A percentile compares a stretch with the other conserved stretches of the same genome.
Evolutionary conservation across 179 eudicot species (phyloP).

Genomic region (Heliamphora pulchella): DNA sequence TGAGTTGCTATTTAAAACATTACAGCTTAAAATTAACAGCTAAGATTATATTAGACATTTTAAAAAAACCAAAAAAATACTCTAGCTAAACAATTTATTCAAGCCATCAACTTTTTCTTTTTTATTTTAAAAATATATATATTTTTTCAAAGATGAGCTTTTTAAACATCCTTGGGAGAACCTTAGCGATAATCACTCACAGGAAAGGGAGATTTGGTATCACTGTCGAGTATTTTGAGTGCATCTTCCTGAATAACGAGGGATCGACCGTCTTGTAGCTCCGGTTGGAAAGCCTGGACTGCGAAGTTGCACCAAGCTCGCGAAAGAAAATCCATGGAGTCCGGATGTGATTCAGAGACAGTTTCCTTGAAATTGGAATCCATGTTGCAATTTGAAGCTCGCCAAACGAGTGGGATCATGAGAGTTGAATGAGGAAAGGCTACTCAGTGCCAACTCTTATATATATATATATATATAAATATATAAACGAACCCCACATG

Average conservation of each 20-base stretch:
- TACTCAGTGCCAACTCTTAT: slow-evolving; percentile 6
- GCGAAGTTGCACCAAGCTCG: slow-evolving; percentile 89
- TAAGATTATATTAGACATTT: no score
- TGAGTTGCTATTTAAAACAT: no score
- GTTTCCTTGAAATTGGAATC: slow-evolving; percentile 41
- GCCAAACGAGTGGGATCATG: neutral
- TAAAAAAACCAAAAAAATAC: no score
- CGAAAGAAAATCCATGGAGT: slow-evolving; percentile 86
- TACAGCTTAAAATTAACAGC: no score
- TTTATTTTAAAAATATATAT: no score
- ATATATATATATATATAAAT: slow-evolving; percentile 5
- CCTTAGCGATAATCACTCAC: slow-evolving; percentile 18
- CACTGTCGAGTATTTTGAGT: slow-evolving; percentile 24
- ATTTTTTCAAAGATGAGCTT: no score
- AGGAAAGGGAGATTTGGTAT: slow-evolving; percentile 22
- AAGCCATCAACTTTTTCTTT: no score
- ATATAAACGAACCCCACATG: neutral
- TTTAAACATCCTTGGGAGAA: no score
- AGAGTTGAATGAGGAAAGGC: slow-evolving; percentile 14
- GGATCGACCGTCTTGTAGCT: slow-evolving; percentile 24
- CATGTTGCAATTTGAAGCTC: slow-evolving; percentile 21
- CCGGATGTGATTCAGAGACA: slow-evolving; percentile 78
- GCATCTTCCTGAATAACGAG: slow-evolving; percentile 32
- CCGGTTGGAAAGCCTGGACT: slow-evolving; percentile 64
- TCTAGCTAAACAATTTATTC: no score